Evolutionary conservation across 2,329 filamentous ascomycete species (phyloP), one percentile per base, ranked within the genome.

Genomic region (Ophiosphaerella herpotricha): DNA sequence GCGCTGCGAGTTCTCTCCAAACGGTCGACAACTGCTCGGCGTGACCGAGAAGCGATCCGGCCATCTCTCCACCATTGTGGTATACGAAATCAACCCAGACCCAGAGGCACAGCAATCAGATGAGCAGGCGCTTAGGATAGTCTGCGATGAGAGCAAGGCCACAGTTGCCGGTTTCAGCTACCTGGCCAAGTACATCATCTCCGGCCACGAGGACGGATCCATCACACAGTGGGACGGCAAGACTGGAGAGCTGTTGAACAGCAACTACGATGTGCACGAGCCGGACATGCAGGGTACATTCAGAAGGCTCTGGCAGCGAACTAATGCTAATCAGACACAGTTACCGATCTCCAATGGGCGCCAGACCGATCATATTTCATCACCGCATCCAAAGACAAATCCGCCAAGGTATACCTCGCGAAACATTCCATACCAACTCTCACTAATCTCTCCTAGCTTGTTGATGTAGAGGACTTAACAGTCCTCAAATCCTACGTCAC

Each of bases 41-140:
- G 92, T 99, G 58, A 99, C 94, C 46, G 94, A 99, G 82, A 96
- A 97, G 88, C 91, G 94, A 70, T 96, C 96, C 85, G 94, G 94
- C 63, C 93, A 91, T 78, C 82, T 97, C 61, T 91, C 90, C 72
- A 96, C 92, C 64, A 97, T 99, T 69, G 87, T 93, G 56, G 91
- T 97, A 58, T 84, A 95, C 72, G 90, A 96, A 74, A 89, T 99
- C 82, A 87, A 85, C 75, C 85, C 87, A 61, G 91, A 96, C 71
- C 83, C 89, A 58, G 81, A 92, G 58, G 90, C 87, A 57, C 85
- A 90, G 74, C 94, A 99, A 82, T 85, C 81, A 62, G 85, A 91
- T 67, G 92, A 97, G 80, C 89, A 87, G 70, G 81, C 78, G 59
- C 76, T 97, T 73, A 89, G 86, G 64, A 99, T 99, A 67, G 90